Evolutionary conservation across 2,329 filamentous ascomycete genomes (phyloP).

Genomic region (Cladosporium colombiae): DNA sequence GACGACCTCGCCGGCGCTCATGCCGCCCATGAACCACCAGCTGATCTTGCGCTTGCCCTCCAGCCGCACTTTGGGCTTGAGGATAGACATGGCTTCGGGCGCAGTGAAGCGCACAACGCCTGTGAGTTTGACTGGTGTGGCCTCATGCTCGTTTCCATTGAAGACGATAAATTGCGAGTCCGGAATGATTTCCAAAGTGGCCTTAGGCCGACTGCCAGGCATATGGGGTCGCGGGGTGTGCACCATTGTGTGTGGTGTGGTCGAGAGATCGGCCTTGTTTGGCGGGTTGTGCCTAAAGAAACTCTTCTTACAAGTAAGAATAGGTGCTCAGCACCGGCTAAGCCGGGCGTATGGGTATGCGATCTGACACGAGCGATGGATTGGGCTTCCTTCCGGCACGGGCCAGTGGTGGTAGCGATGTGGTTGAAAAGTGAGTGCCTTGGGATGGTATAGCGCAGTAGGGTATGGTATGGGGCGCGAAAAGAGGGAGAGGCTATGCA

Average conservation of each 20-base stretch:
- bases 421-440: not conserved
- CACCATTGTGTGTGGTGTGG: conserved; percentile 31
- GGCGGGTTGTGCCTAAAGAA: not conserved
- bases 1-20: conserved; percentile 43
- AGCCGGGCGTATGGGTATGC: not conserved
- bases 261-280: conserved; percentile 10
- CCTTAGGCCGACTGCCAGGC: conserved; percentile 20
- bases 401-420: not conserved
- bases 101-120: conserved; percentile 50
- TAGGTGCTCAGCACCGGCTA: conserved; percentile 12
- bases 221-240: conserved; percentile 30
- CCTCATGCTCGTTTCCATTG: conserved; percentile 50
- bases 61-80: conserved; percentile 49
- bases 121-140: conserved; percentile 46
- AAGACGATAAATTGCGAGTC: conserved; percentile 53
- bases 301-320: not conserved
- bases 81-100: conserved; percentile 50
- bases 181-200: conserved; percentile 47
- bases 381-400: not conserved
- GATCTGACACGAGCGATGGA: not conserved
- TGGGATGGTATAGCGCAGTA: not conserved
- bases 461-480: not conserved
- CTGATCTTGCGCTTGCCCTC: conserved; percentile 51
- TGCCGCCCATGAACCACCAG: conserved; percentile 41
- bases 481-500: not conserved